These are phyloP conservation scores for Mortierella antarctica DNA, from an alignment of 192 early-diverging fungal species.

Conservation along the genomic window DNA sequence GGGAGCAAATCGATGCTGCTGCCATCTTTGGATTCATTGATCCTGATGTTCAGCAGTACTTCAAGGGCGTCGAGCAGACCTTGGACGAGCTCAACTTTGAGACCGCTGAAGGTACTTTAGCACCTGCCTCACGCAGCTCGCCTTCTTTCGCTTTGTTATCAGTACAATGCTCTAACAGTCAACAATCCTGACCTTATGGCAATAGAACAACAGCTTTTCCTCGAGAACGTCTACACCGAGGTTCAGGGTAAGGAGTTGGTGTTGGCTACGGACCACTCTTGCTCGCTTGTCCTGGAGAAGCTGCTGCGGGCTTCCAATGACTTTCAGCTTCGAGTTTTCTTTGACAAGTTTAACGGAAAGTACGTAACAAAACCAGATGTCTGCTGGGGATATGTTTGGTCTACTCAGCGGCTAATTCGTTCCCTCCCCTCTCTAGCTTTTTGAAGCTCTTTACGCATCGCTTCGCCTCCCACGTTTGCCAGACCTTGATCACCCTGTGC, in stretches of 20 bases:
- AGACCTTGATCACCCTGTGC: slow-evolving; percentile 80
- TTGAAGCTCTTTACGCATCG: slow-evolving; percentile 81
- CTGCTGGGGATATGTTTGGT: background rate
- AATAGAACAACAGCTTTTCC: slow-evolving; percentile 72
- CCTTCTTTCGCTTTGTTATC: background rate
- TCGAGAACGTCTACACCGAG: slow-evolving; percentile 82
- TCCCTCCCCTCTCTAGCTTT: slow-evolving; percentile 29
- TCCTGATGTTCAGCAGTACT: slow-evolving; percentile 65
- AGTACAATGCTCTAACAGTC: background rate
- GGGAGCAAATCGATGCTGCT: slow-evolving; percentile 38
- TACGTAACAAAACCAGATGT: slow-evolving; percentile 36
- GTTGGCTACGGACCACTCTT: slow-evolving; percentile 79
- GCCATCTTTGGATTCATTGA: slow-evolving; percentile 64
- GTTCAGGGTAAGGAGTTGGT: slow-evolving; percentile 79
- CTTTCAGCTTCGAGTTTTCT: slow-evolving; percentile 79
- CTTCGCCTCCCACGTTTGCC: slow-evolving; percentile 89
- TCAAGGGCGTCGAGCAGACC: slow-evolving; percentile 69
- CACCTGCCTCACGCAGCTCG: background rate
- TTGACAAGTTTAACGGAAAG: slow-evolving; percentile 67
- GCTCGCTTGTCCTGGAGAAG: slow-evolving; percentile 85
- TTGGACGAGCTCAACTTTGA: slow-evolving; percentile 71
- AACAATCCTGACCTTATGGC: background rate
- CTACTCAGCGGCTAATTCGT: background rate
- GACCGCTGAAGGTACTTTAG: slow-evolving; percentile 60
- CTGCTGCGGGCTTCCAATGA: slow-evolving; percentile 75